A percentile compares a stretch with the other conserved stretches of the same genome.
Conservation (phyloP, 2,329 filamentous ascomycete genomes). For the Venturia asperata region DNA sequence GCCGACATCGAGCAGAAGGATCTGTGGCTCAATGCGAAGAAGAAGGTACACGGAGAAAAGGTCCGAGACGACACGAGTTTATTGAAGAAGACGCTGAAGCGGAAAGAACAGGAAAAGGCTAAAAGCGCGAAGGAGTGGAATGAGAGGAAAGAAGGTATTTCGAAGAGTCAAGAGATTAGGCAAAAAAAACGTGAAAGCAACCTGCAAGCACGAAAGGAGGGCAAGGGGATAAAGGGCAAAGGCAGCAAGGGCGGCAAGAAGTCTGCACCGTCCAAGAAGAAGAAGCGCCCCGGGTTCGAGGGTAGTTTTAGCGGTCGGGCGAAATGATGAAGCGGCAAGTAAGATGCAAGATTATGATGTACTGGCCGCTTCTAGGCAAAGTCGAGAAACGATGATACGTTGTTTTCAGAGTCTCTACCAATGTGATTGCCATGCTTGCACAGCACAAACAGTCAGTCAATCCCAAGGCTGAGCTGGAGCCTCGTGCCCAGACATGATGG, state of each 20-base stretch:
- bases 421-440: neutral
- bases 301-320: slow-evolving; percentile 54
- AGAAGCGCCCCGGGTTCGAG: slow-evolving; percentile 51
- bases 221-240: slow-evolving; percentile 64
- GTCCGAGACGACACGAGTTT: slow-evolving; percentile 79
- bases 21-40: slow-evolving; percentile 83
- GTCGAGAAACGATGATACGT: neutral
- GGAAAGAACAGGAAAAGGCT: slow-evolving; percentile 81
- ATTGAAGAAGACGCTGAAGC: slow-evolving; percentile 85
- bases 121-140: slow-evolving; percentile 85
- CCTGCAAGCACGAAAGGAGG: slow-evolving; percentile 65
- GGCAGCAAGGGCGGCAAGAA: slow-evolving; percentile 42
- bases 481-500: neutral
- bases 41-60: slow-evolving; percentile 80
- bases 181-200: slow-evolving; percentile 46
- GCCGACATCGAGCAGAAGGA: slow-evolving; percentile 90
- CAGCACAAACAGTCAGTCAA: neutral
- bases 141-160: slow-evolving; percentile 39
- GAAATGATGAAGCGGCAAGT: neutral
- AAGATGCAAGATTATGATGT: neutral
- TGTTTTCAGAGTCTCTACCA: neutral
- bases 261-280: slow-evolving; percentile 46
- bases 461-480: neutral
- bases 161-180: slow-evolving; percentile 42
- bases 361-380: neutral